phyloP scores from a whole-genome alignment of 768 basidiomycete species.

The Polyporus arcularius region DNA sequence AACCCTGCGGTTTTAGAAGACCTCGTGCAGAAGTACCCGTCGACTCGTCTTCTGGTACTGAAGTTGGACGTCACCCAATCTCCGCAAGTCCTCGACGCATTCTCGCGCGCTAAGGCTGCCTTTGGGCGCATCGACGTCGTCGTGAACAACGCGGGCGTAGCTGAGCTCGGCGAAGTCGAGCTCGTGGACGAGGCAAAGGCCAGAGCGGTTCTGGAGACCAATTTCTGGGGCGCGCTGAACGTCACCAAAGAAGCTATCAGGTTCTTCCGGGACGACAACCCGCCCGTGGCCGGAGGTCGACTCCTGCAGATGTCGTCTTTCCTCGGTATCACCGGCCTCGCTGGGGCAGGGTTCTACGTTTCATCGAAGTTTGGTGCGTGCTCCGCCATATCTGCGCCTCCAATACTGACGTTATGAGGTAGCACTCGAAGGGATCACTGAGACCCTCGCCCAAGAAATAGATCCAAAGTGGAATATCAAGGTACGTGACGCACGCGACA shows the following conservation, averaged over 20 bases:
- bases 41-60: constrained; percentile 21
- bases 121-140: constrained; percentile 30
- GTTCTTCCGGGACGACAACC: constrained; percentile 40
- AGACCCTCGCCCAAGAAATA: constrained; percentile 30
- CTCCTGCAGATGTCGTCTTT: constrained; percentile 29
- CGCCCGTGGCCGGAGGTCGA: constrained; percentile 34
- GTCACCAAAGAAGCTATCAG: constrained; percentile 36
- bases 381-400: background rate
- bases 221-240: constrained; percentile 29
- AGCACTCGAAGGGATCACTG: constrained; percentile 34
- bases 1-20: constrained; percentile 24
- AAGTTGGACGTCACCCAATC: constrained; percentile 24
- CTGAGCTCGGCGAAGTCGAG: constrained; percentile 22
- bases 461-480: constrained; percentile 38
- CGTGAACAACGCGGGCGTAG: constrained; percentile 30
- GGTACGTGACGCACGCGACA: constrained; percentile 12
- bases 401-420: background rate
- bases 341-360: background rate
- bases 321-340: background rate
- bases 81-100: constrained; percentile 18
- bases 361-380: background rate
- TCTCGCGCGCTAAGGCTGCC: constrained; percentile 11
- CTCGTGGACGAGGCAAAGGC: constrained; percentile 18
- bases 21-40: constrained; percentile 17
- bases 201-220: constrained; percentile 25